These are phyloP conservation scores for Polysphondylium violaceum DNA, from an alignment of 78 protist species.

Conservation along the genomic window DNA sequence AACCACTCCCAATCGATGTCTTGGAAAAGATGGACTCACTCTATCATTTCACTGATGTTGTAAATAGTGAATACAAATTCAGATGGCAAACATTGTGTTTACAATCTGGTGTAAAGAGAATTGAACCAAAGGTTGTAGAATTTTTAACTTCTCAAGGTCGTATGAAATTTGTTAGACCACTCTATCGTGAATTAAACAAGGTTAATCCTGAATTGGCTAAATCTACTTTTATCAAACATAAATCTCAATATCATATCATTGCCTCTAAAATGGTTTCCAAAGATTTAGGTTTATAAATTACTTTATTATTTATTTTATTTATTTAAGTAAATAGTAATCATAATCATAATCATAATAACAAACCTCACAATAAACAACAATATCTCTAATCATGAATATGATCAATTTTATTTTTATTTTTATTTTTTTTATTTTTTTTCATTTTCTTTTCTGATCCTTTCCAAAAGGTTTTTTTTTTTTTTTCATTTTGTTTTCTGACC, in stretches of 20 bases:
- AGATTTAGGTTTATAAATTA: conserved; percentile 82
- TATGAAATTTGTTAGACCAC: conserved; percentile 90
- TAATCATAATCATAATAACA: too few relatives aligned
- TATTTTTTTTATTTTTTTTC: too few relatives aligned
- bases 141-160: conserved; percentile 84
- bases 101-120: conserved; percentile 13
- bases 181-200: conserved; percentile 76
- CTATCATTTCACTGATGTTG: conserved; percentile 18
- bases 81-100: conserved; percentile 66
- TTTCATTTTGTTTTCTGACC: too few relatives aligned
- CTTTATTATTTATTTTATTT: too few relatives aligned
- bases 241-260: conserved; percentile 77
- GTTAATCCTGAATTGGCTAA: conserved; percentile 57
- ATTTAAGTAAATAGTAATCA: too few relatives aligned
- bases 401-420: too few relatives aligned
- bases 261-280: conserved; percentile 87
- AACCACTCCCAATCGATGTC: conserved; percentile 1
- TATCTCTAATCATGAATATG: too few relatives aligned
- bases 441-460: too few relatives aligned
- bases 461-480: too few relatives aligned
- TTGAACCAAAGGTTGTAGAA: conserved; percentile 50
- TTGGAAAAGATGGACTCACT: conserved; percentile 53
- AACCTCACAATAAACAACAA: too few relatives aligned
- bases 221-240: conserved; percentile 56
- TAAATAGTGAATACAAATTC: conserved; percentile 74